phyloP scores from a whole-genome alignment of 2,329 filamentous ascomycete species.

The Venturia oleaginea region DNA sequence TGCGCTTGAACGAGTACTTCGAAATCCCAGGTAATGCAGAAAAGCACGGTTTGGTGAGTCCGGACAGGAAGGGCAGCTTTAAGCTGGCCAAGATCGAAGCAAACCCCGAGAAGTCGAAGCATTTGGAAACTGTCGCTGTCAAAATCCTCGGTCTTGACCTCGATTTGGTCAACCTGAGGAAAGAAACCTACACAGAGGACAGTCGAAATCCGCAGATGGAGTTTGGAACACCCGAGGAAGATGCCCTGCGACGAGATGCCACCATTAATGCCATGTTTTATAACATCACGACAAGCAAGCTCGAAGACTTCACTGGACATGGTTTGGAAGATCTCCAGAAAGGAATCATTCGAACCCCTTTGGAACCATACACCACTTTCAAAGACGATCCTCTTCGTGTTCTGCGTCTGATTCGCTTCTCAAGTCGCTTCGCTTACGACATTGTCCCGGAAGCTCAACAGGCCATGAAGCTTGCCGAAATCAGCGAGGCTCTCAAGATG shows the following conservation, averaged over 20 bases:
- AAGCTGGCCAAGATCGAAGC: slow-evolving; percentile 74
- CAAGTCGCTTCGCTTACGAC: slow-evolving; percentile 68
- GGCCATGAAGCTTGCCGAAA: slow-evolving; percentile 70
- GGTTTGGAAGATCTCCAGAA: slow-evolving; percentile 67
- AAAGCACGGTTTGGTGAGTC: slow-evolving; percentile 46
- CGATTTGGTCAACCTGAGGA: slow-evolving; percentile 88
- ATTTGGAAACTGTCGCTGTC: slow-evolving; percentile 84
- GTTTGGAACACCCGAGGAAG: slow-evolving; percentile 85
- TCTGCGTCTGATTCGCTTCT: slow-evolving; percentile 79
- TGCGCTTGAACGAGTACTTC: slow-evolving; percentile 60
- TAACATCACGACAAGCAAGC: slow-evolving; percentile 67
- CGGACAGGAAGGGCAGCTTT: slow-evolving; percentile 51
- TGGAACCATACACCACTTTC: slow-evolving; percentile 86
- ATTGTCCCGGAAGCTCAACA: slow-evolving; percentile 62
- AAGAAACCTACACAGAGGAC: slow-evolving; percentile 82
- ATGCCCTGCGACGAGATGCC: slow-evolving; percentile 80
- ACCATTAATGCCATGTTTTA: slow-evolving; percentile 96
- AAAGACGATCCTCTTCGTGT: slow-evolving; percentile 87
- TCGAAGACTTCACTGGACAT: slow-evolving; percentile 75
- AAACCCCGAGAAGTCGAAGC: slow-evolving; percentile 94
- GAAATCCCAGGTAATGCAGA: slow-evolving; percentile 48
- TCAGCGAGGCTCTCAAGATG: slow-evolving; percentile 65
- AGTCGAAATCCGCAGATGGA: slow-evolving; percentile 88
- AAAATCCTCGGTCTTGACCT: slow-evolving; percentile 79
- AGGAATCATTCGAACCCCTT: slow-evolving; percentile 70